Evolutionary conservation across 345 rosid species (phyloP).

Genomic region (Salix dunnii): DNA sequence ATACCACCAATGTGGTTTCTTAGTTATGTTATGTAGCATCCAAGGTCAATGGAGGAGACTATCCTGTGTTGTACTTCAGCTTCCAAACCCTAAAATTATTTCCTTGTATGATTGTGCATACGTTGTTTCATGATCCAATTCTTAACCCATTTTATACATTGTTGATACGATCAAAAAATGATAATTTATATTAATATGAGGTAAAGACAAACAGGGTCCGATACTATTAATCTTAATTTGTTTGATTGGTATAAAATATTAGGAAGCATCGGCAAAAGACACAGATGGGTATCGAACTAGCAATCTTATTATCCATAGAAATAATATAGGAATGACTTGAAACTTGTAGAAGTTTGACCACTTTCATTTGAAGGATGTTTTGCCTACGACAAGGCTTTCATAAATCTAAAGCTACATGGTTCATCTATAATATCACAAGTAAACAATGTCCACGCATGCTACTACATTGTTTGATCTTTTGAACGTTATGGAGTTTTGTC

Average conservation of each 20-base stretch:
- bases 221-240: too few species aligned
- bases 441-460: too few species aligned
- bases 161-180: background rate
- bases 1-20: background rate
- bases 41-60: background rate
- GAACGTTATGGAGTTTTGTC: too few species aligned
- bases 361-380: too few species aligned
- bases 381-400: too few species aligned
- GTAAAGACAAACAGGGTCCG: background rate
- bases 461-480: too few species aligned
- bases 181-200: background rate
- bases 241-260: background rate
- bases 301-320: too few species aligned
- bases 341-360: too few species aligned
- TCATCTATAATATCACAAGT: too few species aligned
- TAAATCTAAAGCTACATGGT: too few species aligned
- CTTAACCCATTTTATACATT: background rate
- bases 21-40: background rate
- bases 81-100: background rate
- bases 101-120: background rate
- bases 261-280: background rate
- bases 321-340: too few species aligned
- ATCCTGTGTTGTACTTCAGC: background rate
- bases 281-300: background rate
- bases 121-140: too few species aligned